A percentile compares a stretch with the other conserved stretches of the same genome.
Conservation (phyloP, 441 rosid species). For the Kokia cookei region DNA sequence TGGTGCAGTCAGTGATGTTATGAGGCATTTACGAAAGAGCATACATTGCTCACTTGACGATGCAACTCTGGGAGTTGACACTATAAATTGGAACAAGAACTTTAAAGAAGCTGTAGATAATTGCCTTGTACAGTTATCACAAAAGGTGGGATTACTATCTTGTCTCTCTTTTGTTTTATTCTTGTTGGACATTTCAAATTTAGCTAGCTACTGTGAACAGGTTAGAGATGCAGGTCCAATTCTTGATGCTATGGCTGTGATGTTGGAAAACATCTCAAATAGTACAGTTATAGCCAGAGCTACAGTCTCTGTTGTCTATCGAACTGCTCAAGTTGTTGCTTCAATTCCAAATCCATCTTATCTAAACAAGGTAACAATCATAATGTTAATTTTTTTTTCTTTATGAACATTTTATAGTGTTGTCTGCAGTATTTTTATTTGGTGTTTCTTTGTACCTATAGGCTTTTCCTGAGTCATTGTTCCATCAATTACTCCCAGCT, state of each 20-base stretch:
- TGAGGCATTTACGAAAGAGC: slow-evolving; percentile 74
- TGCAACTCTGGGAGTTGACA: slow-evolving; percentile 53
- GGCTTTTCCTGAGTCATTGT: slow-evolving; percentile 81
- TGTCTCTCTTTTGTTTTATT: background rate
- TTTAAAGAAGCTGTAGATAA: slow-evolving; percentile 71
- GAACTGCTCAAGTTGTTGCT: slow-evolving; percentile 85
- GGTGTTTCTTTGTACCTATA: slow-evolving; percentile 21
- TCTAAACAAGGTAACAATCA: slow-evolving; percentile 64
- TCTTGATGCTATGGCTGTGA: slow-evolving; percentile 84
- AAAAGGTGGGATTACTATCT: slow-evolving; percentile 47
- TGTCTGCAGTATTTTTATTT: background rate
- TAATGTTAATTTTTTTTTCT: slow-evolving; percentile 5
- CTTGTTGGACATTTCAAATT: background rate
- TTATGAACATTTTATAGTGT: background rate
- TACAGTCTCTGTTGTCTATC: slow-evolving; percentile 74
- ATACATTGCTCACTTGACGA: slow-evolving; percentile 74
- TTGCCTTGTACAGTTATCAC: slow-evolving; percentile 69
- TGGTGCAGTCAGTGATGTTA: slow-evolving; percentile 54
- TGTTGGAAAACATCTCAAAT: slow-evolving; percentile 86
- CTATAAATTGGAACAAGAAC: slow-evolving; percentile 51
- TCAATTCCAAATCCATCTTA: slow-evolving; percentile 73
- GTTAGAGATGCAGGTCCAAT: slow-evolving; percentile 96
- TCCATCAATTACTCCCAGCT: slow-evolving; percentile 69
- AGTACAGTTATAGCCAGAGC: slow-evolving; percentile 69
- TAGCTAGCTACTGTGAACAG: slow-evolving; percentile 30